Evolutionary conservation across 2,329 filamentous ascomycete genomes (phyloP).

Genomic region (Fusarium pseudonygamai): DNA sequence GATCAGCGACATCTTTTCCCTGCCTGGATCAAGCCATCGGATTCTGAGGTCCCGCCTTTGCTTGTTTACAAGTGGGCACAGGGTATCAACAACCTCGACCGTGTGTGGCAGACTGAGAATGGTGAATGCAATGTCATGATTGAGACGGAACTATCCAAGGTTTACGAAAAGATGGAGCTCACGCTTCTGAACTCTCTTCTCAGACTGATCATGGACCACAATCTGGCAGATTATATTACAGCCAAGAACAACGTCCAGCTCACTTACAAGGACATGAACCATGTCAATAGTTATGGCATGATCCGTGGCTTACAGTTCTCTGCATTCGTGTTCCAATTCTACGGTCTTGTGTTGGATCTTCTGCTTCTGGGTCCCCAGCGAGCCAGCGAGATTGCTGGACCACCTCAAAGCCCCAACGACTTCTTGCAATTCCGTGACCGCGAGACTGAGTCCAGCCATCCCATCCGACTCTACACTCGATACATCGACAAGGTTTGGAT

Average conservation of each 20-base stretch:
- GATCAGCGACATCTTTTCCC: constrained; percentile 97
- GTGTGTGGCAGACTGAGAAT: constrained; percentile 92
- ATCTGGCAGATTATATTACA: constrained; percentile 97
- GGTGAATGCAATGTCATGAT: constrained; percentile 99
- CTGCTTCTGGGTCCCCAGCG: constrained; percentile 91
- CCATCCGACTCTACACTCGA: constrained; percentile 95
- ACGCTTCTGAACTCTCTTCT: constrained; percentile 93
- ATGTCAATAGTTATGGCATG: constrained; percentile 98
- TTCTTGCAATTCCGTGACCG: constrained; percentile 97
- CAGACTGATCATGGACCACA: constrained; percentile 98
- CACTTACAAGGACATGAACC: constrained; percentile 99
- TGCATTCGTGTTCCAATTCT: constrained; percentile 98
- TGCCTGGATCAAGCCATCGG: constrained; percentile 98
- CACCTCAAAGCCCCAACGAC: constrained; percentile 93
- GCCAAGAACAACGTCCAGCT: constrained; percentile 99
- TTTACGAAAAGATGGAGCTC: constrained; percentile 99
- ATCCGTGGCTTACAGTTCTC: constrained; percentile 98
- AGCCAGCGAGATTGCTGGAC: constrained; percentile 97
- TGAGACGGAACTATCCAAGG: constrained; percentile 97
- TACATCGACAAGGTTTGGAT: constrained; percentile 99
- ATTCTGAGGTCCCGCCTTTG: constrained; percentile 94
- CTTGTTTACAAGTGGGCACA: constrained; percentile 99
- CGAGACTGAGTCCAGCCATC: constrained; percentile 90
- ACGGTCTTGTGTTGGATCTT: constrained; percentile 93
- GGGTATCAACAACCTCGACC: constrained; percentile 96